A percentile compares a stretch with the other conserved stretches of the same genome.
Conservation (phyloP, 495 filamentous ascomycete genomes). For the Annulohypoxylon nitens region DNA sequence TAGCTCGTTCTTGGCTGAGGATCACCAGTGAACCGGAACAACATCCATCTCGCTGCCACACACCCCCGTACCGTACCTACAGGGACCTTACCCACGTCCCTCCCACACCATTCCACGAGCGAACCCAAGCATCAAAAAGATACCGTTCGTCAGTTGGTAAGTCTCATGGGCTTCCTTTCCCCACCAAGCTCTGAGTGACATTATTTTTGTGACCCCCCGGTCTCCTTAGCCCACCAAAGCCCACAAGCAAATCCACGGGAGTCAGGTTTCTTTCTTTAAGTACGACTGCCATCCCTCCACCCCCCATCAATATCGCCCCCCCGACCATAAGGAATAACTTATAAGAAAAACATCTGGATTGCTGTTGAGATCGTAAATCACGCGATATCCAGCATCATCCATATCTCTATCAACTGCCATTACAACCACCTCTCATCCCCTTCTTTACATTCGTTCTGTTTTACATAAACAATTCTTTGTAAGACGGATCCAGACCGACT, state of each 20-base stretch:
- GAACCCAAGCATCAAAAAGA: conserved; percentile 43
- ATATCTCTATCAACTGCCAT: conserved; percentile 16
- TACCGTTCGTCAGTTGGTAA: conserved; percentile 49
- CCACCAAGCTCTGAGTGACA: conserved; percentile 47
- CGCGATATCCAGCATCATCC: conserved; percentile 40
- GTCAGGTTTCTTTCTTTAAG: conserved; percentile 44
- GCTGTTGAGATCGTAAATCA: conserved; percentile 47
- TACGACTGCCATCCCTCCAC: conserved; percentile 43
- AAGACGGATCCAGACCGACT: conserved; percentile 47
- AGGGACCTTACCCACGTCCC: conserved; percentile 46
- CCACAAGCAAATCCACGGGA: conserved; percentile 36
- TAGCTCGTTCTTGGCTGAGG: conserved; percentile 50
- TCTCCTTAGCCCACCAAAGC: conserved; percentile 18
- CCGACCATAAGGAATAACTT: conserved; percentile 46
- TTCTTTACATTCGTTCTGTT: conserved; percentile 49
- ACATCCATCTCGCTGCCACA: conserved; percentile 49
- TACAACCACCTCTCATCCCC: conserved; percentile 42
- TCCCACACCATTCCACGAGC: conserved; percentile 37
- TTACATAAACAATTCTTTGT: conserved; percentile 47
- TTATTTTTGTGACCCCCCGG: conserved; percentile 38
- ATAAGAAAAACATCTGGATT: conserved; percentile 48
- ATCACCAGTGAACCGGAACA: conserved; percentile 50
- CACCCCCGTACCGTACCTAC: conserved; percentile 38
- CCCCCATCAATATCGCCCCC: conserved; percentile 44
- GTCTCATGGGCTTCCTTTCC: conserved; percentile 48